Percentiles rank a stretch among this genome's conserved stretches.
Conservation (phyloP, 108 stramenopile genomes). For the Discostella stelligeroides region DNA sequence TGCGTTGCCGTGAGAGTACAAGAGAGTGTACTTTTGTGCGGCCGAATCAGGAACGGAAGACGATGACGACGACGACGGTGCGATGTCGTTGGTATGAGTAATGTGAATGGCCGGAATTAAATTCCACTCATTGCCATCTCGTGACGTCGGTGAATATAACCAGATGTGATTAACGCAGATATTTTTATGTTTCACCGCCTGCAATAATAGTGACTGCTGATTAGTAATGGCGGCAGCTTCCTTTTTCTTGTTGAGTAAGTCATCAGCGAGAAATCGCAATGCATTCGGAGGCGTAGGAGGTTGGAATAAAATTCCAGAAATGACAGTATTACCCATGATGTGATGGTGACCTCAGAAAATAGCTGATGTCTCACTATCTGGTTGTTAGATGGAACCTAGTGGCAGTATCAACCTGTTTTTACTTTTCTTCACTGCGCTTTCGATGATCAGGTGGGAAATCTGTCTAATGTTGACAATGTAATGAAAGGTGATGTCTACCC, state of each 20-base stretch:
- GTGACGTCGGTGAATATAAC: background rate
- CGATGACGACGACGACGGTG: background rate
- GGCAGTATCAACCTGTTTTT: background rate
- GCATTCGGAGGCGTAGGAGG: constrained; percentile 41
- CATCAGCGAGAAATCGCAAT: constrained; percentile 6
- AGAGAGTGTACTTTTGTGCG: constrained; percentile 28
- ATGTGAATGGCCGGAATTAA: constrained; percentile 37
- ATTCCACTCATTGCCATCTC: background rate
- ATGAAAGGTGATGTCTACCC: background rate
- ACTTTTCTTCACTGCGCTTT: background rate
- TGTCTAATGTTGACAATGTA: background rate
- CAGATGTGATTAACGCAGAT: constrained; percentile 3
- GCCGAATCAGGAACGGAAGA: background rate
- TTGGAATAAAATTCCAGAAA: constrained; percentile 46
- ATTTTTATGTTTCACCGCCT: background rate
- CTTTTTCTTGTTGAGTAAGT: background rate
- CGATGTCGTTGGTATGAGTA: background rate
- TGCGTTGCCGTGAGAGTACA: constrained; percentile 67
- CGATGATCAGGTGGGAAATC: background rate
- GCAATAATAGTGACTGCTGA: background rate
- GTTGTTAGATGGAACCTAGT: background rate
- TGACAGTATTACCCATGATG: constrained; percentile 45
- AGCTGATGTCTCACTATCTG: background rate
- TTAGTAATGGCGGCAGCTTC: background rate
- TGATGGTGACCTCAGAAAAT: background rate